Percentiles rank a stretch among this genome's conserved stretches.
These are phyloP conservation scores for Boletus eberwhitei DNA, from an alignment of 768 basidiomycete genomes.

Conservation along the genomic window DNA sequence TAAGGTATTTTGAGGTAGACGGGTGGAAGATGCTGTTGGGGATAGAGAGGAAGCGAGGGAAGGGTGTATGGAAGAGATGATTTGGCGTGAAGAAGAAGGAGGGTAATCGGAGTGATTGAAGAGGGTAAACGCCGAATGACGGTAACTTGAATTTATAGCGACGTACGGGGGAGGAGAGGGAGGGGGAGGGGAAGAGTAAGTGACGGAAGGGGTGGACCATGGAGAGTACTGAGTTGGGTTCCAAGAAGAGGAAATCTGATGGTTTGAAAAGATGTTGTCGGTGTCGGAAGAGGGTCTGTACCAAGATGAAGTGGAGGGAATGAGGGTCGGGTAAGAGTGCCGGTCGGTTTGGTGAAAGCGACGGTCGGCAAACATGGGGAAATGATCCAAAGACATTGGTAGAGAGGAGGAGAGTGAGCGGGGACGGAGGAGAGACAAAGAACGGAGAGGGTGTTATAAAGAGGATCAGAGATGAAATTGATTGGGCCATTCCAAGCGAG, in stretches of 20 bases:
- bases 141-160: conserved; percentile 19
- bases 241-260: conserved; percentile 21
- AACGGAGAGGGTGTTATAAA: conserved; percentile 27
- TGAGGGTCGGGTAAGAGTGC: conserved; percentile 17
- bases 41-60: conserved; percentile 21
- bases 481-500: conserved; percentile 18
- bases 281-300: conserved; percentile 23
- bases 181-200: conserved; percentile 23
- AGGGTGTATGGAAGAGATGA: conserved; percentile 13
- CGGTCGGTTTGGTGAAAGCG: conserved; percentile 31
- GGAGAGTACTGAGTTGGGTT: conserved; percentile 13
- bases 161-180: conserved; percentile 24
- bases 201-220: conserved; percentile 13
- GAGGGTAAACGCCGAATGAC: conserved; percentile 21
- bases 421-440: conserved; percentile 10
- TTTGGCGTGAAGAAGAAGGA: conserved; percentile 15
- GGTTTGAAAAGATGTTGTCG: conserved; percentile 6
- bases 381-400: conserved; percentile 32
- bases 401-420: not conserved
- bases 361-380: conserved; percentile 30
- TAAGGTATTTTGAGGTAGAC: conserved; percentile 6
- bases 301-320: conserved; percentile 25
- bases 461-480: conserved; percentile 29
- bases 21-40: conserved; percentile 7
- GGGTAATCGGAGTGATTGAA: conserved; percentile 24